A percentile compares a stretch with the other conserved stretches of the same genome.
Conservation (phyloP, 192 early-diverging fungal species). For the Entomortierella chlamydospora region DNA sequence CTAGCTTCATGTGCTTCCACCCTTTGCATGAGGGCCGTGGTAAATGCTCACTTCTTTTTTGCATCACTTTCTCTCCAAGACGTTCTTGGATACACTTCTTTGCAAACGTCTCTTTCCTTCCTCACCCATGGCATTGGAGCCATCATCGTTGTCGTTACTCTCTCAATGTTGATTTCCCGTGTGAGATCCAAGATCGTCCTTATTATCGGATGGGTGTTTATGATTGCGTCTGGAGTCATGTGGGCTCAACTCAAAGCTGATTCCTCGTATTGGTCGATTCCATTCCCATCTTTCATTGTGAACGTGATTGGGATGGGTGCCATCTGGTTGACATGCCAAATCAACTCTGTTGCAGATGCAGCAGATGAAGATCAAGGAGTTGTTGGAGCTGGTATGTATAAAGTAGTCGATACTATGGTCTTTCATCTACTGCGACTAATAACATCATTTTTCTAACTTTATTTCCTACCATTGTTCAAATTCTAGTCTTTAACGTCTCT, state of each 20-base stretch:
- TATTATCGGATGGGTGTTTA: conserved; percentile 26
- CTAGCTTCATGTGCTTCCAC: conserved; percentile 16
- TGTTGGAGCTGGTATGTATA: conserved; percentile 23
- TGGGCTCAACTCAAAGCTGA: conserved; percentile 14
- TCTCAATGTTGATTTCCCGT: conserved; percentile 16
- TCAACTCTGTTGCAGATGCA: conserved; percentile 31
- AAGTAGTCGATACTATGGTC: neutral
- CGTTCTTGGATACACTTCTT: conserved; percentile 10
- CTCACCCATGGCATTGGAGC: conserved; percentile 26
- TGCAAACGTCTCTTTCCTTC: conserved; percentile 11
- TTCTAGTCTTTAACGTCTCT: conserved; percentile 33
- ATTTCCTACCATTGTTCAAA: neutral
- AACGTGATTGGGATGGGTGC: conserved; percentile 29
- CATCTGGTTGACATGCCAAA: conserved; percentile 28
- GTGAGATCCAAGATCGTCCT: conserved; percentile 25
- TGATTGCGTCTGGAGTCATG: conserved; percentile 15
- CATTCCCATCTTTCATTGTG: conserved; percentile 18
- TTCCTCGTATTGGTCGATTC: conserved; percentile 26
- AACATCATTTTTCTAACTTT: neutral
- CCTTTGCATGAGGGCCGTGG: conserved; percentile 7
- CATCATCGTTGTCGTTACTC: neutral
- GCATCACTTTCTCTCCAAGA: conserved; percentile 17
- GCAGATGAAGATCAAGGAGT: conserved; percentile 31
- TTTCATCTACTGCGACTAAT: neutral
- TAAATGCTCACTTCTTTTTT: conserved; percentile 20